Percentiles rank a stretch among this genome's conserved stretches.
Conservation (phyloP, 768 basidiomycete genomes). For the Holtermannia corniformis region DNA sequence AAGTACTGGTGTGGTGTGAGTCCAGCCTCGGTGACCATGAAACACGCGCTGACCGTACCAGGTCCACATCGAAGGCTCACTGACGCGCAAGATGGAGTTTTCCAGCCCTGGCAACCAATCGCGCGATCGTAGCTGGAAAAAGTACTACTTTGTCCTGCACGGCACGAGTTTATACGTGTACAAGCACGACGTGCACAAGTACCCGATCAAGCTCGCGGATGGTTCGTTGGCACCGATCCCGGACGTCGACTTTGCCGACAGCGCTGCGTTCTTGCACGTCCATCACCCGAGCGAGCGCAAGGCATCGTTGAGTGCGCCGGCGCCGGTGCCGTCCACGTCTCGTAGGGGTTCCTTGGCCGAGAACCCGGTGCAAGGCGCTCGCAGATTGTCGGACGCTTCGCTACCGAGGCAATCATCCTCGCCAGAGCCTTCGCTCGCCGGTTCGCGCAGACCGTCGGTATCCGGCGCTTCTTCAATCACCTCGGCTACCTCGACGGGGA, state of each 20-base stretch:
- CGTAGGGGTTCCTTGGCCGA: conserved; percentile 9
- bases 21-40: not conserved
- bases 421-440: not conserved
- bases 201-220: conserved; percentile 28
- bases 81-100: conserved; percentile 94
- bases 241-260: conserved; percentile 28
- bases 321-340: conserved; percentile 14
- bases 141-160: conserved; percentile 77
- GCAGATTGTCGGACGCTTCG: conserved; percentile 1
- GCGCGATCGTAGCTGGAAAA: conserved; percentile 82
- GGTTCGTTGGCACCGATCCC: conserved; percentile 13
- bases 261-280: conserved; percentile 36
- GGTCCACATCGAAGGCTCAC: conserved; percentile 65
- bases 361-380: not conserved
- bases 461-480: too few relatives aligned
- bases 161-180: conserved; percentile 75
- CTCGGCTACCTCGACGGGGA: not conserved
- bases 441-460: not conserved
- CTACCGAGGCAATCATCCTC: not conserved
- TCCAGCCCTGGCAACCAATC: conserved; percentile 71
- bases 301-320: conserved; percentile 3
- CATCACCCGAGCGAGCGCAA: conserved; percentile 32
- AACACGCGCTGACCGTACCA: conserved; percentile 3
- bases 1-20: conserved; percentile 60
- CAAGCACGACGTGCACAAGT: conserved; percentile 43